These are phyloP conservation scores for Medicago arabica DNA, from an alignment of 306 rosid genomes.

Conservation along the genomic window DNA sequence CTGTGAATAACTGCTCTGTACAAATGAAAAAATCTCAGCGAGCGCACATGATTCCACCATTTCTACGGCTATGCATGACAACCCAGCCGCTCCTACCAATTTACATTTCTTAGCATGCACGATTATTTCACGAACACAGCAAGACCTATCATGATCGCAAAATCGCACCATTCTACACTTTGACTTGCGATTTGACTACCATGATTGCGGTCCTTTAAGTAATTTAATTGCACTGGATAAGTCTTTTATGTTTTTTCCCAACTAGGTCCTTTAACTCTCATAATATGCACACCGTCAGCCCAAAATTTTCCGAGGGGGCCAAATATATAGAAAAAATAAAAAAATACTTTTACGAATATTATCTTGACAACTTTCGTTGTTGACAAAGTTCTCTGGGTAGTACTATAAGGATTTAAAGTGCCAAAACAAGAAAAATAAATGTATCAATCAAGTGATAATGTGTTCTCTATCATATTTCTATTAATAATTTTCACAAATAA, in stretches of 20 bases:
- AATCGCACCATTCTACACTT: background rate
- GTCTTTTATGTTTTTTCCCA: background rate
- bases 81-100: background rate
- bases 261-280: background rate
- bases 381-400: no score
- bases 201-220: background rate
- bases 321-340: no score
- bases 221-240: background rate
- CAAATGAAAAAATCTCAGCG: background rate
- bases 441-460: no score
- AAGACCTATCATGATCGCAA: background rate
- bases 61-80: background rate
- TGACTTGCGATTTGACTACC: background rate
- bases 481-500: no score
- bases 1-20: background rate
- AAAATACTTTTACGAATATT: no score
- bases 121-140: no score
- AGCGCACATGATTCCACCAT: background rate
- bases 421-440: no score
- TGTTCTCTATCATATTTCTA: no score
- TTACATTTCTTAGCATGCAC: background rate
- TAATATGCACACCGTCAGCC: background rate
- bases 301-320: no score
- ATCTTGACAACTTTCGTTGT: no score
- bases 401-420: no score